A percentile compares a stretch with the other conserved stretches of the same genome.
phyloP scores from a whole-genome alignment of 2,329 filamentous ascomycete genomes.

The Aspergillus sp. region DNA sequence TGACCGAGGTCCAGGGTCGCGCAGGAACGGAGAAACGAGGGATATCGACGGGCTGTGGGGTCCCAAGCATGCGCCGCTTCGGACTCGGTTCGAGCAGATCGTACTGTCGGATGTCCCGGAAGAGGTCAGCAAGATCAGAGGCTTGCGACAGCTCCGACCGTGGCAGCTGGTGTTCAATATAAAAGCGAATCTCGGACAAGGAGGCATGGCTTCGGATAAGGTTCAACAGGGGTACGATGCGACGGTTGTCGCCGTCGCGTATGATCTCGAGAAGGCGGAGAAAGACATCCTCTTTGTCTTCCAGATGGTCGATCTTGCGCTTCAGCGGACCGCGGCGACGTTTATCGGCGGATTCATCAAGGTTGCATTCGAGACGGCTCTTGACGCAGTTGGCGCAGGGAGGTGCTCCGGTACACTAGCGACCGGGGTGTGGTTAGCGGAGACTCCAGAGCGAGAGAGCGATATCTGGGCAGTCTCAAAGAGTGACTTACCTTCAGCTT shows the following conservation, averaged over 20 bases:
- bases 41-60: slow-evolving; percentile 23
- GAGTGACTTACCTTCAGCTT: slow-evolving; percentile 30
- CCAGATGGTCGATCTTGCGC: slow-evolving; percentile 30
- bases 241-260: slow-evolving; percentile 26
- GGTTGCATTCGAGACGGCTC: slow-evolving; percentile 28
- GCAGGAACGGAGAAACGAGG: slow-evolving; percentile 32
- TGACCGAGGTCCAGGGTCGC: slow-evolving; percentile 35
- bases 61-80: slow-evolving; percentile 24
- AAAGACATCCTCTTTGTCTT: slow-evolving; percentile 32
- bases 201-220: slow-evolving; percentile 34
- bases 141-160: slow-evolving; percentile 25
- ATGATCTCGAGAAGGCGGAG: slow-evolving; percentile 30
- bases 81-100: slow-evolving; percentile 23
- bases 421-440: neutral
- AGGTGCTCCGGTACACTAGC: slow-evolving; percentile 28
- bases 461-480: neutral
- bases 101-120: slow-evolving; percentile 22
- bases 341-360: slow-evolving; percentile 28
- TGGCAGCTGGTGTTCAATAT: slow-evolving; percentile 30
- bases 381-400: slow-evolving; percentile 32
- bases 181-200: slow-evolving; percentile 31
- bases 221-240: slow-evolving; percentile 28
- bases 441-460: neutral
- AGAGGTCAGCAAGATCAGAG: slow-evolving; percentile 28
- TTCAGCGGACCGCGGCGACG: slow-evolving; percentile 31